phyloP scores from a whole-genome alignment of 305 asterid genomes.

The Solanum hybrid region DNA sequence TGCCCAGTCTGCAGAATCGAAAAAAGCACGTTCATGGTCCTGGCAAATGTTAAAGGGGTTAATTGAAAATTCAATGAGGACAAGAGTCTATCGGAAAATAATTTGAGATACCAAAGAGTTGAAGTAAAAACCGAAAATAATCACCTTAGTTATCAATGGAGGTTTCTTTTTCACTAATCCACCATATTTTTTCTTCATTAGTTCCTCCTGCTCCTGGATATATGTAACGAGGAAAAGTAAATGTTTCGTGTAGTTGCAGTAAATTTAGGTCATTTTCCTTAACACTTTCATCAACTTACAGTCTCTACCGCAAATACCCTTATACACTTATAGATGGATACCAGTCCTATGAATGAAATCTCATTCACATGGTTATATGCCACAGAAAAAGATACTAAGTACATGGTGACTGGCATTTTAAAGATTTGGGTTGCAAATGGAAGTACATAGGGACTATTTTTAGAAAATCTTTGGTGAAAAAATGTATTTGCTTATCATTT shows the following conservation, averaged over 20 bases:
- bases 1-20: conserved; percentile 95
- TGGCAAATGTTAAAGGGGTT: conserved; percentile 1
- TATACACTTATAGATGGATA: background rate
- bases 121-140: background rate
- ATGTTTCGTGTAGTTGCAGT: background rate
- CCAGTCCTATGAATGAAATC: background rate
- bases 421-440: background rate
- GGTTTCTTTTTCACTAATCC: conserved; percentile 49
- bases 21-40: conserved; percentile 84
- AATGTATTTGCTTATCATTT: background rate
- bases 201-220: conserved; percentile 64
- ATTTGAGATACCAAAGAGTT: background rate
- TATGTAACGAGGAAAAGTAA: background rate
- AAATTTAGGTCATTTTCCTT: background rate
- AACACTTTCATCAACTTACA: background rate
- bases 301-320: background rate
- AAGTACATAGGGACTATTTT: background rate
- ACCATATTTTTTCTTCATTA: conserved; percentile 63
- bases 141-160: conserved; percentile 64
- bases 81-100: background rate
- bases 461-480: background rate
- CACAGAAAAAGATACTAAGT: background rate
- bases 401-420: background rate
- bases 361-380: background rate
- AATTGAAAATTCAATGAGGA: background rate